Base-by-base conservation (phyloP, 371 early-diverging fungal genomes). In the Coemansia sp. region DNA sequence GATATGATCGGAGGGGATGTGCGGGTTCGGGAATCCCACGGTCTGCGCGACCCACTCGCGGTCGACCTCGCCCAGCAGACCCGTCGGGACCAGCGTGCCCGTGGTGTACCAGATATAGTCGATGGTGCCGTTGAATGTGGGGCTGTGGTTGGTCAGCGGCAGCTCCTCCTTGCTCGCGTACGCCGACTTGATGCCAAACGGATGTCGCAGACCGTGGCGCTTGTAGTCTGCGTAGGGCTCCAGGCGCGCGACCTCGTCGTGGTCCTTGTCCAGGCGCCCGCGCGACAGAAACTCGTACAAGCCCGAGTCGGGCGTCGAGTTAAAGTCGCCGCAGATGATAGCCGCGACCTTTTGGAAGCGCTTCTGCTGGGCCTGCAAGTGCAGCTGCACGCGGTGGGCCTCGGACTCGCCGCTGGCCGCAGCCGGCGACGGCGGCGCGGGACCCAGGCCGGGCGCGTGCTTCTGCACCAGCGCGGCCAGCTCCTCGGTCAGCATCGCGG, bases 61-160 rank as follows among this genome's bases (percentile, higher is more conserved):
- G 61, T 94, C 94, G 7, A 99, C 86, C 26, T 89, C 83, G 3
- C 92, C 92, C 57, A 98, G 78, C 16, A 97, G 72, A 0, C 96
- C 95, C 20, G 89, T 83, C n/a, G 90, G 85, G 20, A 84, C 81
- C 36, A 93, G 76, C 33, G 92, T 85, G 47, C 84, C 85, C 47
- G 86, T 86, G 5, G 91, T 83, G 81, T 93, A 93, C 91, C 97
- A 99, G 61, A 99, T 93, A 72, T 98, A 99, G 81, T 99, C 99
- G 69, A 99, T 92, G 16, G 92, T 91, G 0, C 94, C 99, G 59
- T 83, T 88, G 69, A 94, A 99, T 1, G 78, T 77, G 1, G 98
- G 95, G 8, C 94, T 96, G 76, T 86, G 95, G 79, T 98, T 98
- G 16, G 99, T 99, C 80, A 98, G 94, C 11, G 88, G 90, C 62